Percentiles rank a stretch among this genome's conserved stretches.
Evolutionary conservation across 129 eudicot genomes (phyloP).

Genomic region (Arctium lappa): DNA sequence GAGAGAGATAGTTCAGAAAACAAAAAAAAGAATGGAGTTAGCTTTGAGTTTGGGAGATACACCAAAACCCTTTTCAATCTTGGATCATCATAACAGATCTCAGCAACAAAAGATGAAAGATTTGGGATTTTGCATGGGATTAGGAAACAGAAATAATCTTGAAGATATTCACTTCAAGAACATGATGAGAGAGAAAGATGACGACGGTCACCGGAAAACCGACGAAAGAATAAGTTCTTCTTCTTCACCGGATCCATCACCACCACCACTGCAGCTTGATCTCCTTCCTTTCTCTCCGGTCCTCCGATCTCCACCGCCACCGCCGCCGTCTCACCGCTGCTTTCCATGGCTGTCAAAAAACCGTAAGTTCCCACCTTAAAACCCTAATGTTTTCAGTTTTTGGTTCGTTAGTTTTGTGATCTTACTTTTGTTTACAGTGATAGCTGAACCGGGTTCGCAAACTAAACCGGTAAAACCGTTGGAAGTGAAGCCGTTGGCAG

Average conservation of each 20-base stretch:
- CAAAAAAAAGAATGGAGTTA: constrained; percentile 54
- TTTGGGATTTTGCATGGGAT: constrained; percentile 83
- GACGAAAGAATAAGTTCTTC: constrained; percentile 5
- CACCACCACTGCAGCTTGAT: constrained; percentile 58
- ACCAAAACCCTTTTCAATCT: constrained; percentile 56
- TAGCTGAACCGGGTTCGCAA: constrained; percentile 35
- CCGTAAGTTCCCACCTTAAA: constrained; percentile 26
- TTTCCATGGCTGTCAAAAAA: constrained; percentile 74
- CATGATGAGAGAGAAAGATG: neutral
- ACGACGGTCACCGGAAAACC: constrained; percentile 16
- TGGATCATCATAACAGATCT: constrained; percentile 41
- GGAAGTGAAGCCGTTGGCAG: constrained; percentile 20
- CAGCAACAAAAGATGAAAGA: constrained; percentile 31
- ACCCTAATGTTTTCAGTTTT: neutral
- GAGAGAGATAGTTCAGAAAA: constrained; percentile 9
- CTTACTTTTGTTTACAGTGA: constrained; percentile 26
- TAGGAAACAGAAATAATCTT: constrained; percentile 22
- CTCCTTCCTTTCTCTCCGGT: constrained; percentile 83
- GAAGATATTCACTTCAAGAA: constrained; percentile 14
- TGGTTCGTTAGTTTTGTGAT: neutral
- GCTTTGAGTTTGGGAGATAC: constrained; percentile 89
- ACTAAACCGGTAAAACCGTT: constrained; percentile 17
- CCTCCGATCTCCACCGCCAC: constrained; percentile 34
- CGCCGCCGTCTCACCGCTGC: constrained; percentile 38
- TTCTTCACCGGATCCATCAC: constrained; percentile 43